Percentiles rank a stretch among this genome's conserved stretches.
phyloP scores from a whole-genome alignment of 768 basidiomycete genomes.

The Lactifluus piperatus region DNA sequence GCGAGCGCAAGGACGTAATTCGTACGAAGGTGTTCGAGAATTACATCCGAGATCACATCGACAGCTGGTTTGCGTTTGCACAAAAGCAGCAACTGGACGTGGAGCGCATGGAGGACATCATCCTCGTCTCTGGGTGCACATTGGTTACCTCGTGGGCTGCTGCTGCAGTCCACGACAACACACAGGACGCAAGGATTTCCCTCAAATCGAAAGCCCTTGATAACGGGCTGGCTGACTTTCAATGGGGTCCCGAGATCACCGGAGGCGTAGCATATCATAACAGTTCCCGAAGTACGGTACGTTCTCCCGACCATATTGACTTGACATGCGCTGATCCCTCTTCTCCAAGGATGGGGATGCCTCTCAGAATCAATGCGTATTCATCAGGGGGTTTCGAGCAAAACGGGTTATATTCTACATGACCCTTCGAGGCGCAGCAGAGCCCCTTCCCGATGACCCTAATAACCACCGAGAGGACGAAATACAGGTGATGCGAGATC shows the following conservation, averaged over 20 bases:
- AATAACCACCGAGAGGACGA: background rate
- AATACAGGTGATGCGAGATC: background rate
- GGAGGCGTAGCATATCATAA: background rate
- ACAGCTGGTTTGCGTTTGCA: background rate
- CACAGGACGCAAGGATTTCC: background rate
- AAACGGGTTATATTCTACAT: background rate
- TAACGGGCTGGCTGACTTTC: background rate
- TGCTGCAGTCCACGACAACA: background rate
- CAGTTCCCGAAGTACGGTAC: background rate
- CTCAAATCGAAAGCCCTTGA: background rate
- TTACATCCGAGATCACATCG: background rate
- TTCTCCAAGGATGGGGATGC: no score
- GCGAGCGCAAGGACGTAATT: background rate
- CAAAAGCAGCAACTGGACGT: background rate
- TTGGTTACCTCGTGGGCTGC: background rate
- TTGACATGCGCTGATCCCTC: background rate
- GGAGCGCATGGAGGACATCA: background rate
- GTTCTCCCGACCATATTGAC: background rate
- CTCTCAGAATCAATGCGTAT: constrained; percentile 4
- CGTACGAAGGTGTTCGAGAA: background rate
- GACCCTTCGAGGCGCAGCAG: background rate
- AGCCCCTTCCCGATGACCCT: background rate
- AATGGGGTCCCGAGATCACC: background rate
- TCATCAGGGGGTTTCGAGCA: constrained; percentile 10
- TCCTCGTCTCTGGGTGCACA: background rate